Evolutionary conservation across 1,139 yeast genomes (phyloP).

Genomic region (Zygosaccharomyces pseudobailii): DNA sequence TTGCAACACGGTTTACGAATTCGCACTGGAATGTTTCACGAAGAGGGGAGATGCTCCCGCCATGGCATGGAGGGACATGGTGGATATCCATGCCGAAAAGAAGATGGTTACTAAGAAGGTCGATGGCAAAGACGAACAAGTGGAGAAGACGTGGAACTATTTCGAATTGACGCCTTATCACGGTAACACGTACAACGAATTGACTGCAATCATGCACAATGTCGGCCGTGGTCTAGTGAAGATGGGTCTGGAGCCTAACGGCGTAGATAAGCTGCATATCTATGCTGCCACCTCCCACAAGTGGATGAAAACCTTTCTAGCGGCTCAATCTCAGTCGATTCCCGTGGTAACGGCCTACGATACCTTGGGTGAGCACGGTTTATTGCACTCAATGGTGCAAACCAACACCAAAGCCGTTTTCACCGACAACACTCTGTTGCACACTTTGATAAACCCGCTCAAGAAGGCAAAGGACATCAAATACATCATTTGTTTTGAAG

Average conservation of each 20-base stretch:
- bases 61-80: constrained; percentile 77
- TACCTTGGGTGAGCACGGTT: constrained; percentile 88
- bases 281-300: constrained; percentile 80
- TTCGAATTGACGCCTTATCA: constrained; percentile 75
- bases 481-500: constrained; percentile 66
- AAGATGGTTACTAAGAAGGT: constrained; percentile 71
- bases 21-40: constrained; percentile 56
- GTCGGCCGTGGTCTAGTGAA: constrained; percentile 73
- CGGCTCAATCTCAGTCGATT: constrained; percentile 68
- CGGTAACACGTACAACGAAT: constrained; percentile 58
- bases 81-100: constrained; percentile 69
- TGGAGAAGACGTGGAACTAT: constrained; percentile 82
- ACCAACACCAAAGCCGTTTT: constrained; percentile 75
- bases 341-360: constrained; percentile 96
- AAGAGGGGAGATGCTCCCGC: constrained; percentile 51
- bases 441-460: constrained; percentile 66
- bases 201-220: constrained; percentile 45
- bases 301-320: constrained; percentile 89
- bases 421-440: constrained; percentile 72
- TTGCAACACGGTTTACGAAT: constrained; percentile 67
- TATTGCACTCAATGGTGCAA: constrained; percentile 78
- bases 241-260: constrained; percentile 65
- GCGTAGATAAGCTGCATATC: constrained; percentile 65
- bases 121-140: constrained; percentile 66
- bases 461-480: constrained; percentile 58